phyloP scores from a whole-genome alignment of 1,284 basidiomycete genomes.

The Xanthoconium separans region DNA sequence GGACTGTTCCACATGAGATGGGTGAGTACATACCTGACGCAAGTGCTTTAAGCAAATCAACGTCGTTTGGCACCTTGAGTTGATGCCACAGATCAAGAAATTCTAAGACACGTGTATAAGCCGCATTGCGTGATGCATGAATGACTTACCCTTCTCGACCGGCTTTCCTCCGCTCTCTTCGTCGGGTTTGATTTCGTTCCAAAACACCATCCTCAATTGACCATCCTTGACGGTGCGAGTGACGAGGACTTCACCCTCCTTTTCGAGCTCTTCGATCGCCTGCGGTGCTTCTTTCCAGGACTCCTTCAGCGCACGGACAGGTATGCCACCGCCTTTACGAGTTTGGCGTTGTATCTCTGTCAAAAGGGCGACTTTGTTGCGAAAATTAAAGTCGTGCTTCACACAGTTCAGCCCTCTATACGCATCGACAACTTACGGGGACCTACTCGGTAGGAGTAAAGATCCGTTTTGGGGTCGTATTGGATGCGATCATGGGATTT shows the following conservation, averaged over 20 bases:
- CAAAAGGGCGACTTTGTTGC: conserved; percentile 78
- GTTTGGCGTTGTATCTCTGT: conserved; percentile 81
- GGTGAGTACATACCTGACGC: conserved; percentile 51
- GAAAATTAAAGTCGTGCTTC: conserved; percentile 85
- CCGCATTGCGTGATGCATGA: not conserved
- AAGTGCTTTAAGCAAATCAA: conserved; percentile 75
- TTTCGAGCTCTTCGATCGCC: conserved; percentile 82
- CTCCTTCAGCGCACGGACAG: conserved; percentile 83
- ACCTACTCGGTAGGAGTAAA: conserved; percentile 79
- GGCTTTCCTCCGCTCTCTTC: conserved; percentile 65
- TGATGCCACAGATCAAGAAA: conserved; percentile 86
- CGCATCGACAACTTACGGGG: not conserved
- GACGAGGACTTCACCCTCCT: conserved; percentile 85
- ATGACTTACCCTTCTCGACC: conserved; percentile 73
- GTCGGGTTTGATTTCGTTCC: conserved; percentile 82
- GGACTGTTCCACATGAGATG: not conserved
- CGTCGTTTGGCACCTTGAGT: conserved; percentile 81
- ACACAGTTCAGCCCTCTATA: conserved; percentile 7
- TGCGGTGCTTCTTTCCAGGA: conserved; percentile 85
- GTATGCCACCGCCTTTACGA: conserved; percentile 76
- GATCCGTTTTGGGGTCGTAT: conserved; percentile 78
- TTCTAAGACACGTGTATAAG: conserved; percentile 48
- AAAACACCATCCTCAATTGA: conserved; percentile 85
- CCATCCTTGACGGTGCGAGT: conserved; percentile 83
- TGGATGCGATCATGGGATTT: conserved; percentile 75